Evolutionary conservation across 768 basidiomycete genomes (phyloP), one percentile per base, ranked within the genome.

Genomic region (Arthromyces matolae): DNA sequence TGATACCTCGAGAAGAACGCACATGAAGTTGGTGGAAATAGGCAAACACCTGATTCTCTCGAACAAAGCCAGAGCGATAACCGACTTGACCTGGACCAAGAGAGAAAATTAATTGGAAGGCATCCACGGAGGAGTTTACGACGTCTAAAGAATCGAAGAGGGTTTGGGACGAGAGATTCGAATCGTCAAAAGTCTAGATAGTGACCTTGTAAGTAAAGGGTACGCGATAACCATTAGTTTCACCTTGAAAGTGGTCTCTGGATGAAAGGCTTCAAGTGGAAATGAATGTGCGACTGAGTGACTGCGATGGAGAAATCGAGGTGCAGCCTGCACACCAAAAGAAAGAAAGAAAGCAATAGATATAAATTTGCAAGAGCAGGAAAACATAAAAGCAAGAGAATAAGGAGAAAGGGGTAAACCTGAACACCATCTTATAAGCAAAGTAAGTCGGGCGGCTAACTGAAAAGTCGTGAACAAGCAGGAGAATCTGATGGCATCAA

Each of bases 1-100:
- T n/a, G n/a, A n/a, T n/a, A n/a, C n/a, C 19, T 44, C 19, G 8
- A 19, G 13, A 31, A 2, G 27, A 16, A 18, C 45, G 29, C 13
- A 67, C 64, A 29, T 59, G 53, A 13, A 28, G 41, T 42, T 67
- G 64, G 44, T 55, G 54, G 13, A 65, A 18, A 40, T 60, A 67
- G 4, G 64, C 65, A 35, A 57, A 48, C 5, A 45, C 50, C 7
- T 48, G 27, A 10, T 35, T 25, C 10, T 58, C 62, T 25, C 50
- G 49, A 1, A 27, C 50, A 23, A 54, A 60, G 4, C 60, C 58
- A 18, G 57, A 57, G 37, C 36, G 28, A n/a, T 39, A 47, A 9
- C 24, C 13, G 16, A 47, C 19, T 24, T 47, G 35, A 7, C 12
- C 19, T n/a, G 18, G 19, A 22, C 20, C 36, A 19, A 31, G 2